Conservation (phyloP, 805 yeast species). For the Yamadazyma endophytica region DNA sequence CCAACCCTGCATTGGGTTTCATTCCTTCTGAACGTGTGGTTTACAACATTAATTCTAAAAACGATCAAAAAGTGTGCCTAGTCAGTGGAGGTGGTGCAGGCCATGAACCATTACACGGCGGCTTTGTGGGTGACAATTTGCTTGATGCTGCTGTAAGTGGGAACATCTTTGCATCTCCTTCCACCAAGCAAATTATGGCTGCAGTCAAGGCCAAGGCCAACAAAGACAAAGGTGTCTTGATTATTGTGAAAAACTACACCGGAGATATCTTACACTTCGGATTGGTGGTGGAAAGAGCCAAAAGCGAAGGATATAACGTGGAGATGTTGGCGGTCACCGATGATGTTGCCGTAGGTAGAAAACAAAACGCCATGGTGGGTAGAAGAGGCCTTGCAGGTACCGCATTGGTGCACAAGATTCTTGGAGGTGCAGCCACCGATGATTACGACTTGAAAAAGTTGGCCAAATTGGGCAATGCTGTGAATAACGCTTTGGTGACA, state of each 20-base stretch:
- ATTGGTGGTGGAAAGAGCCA: constrained; percentile 83
- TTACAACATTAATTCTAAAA: constrained; percentile 36
- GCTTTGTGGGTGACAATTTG: constrained; percentile 81
- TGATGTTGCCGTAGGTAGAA: constrained; percentile 91
- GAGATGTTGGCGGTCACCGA: constrained; percentile 80
- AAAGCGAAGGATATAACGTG: constrained; percentile 66
- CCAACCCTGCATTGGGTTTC: constrained; percentile 52
- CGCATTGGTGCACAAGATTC: constrained; percentile 75
- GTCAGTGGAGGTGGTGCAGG: constrained; percentile 95
- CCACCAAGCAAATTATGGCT: constrained; percentile 80
- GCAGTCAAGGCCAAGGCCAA: constrained; percentile 58
- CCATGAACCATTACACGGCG: constrained; percentile 93
- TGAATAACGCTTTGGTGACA: constrained; percentile 70
- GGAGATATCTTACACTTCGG: constrained; percentile 95
- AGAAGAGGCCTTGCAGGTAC: constrained; percentile 95
- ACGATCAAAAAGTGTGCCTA: constrained; percentile 57
- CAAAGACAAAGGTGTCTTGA: constrained; percentile 58
- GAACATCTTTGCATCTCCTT: constrained; percentile 88
- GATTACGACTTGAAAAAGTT: constrained; percentile 42
- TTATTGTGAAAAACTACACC: constrained; percentile 88
- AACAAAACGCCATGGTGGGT: constrained; percentile 88
- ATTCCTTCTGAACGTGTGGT: constrained; percentile 57
- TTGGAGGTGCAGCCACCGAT: constrained; percentile 58
- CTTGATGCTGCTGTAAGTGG: constrained; percentile 89
- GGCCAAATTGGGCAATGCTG: constrained; percentile 52